phyloP scores from a whole-genome alignment of 176 grass and related monocot species.

The Poa annua region DNA sequence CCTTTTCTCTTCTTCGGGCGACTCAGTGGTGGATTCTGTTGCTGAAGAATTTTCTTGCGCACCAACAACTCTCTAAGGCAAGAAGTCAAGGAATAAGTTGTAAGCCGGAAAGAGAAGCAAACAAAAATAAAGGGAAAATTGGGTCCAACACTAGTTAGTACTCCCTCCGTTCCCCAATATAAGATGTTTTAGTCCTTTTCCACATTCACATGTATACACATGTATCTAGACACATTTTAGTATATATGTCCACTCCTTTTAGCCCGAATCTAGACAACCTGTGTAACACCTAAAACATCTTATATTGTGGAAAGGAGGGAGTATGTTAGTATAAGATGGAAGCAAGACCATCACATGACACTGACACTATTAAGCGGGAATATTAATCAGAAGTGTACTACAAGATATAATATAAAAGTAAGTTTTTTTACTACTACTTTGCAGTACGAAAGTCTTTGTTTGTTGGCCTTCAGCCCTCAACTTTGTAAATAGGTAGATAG shows the following conservation, averaged over 20 bases:
- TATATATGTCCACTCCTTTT: too few relatives aligned
- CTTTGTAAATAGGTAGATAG: background rate
- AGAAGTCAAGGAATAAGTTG: slow-evolving; percentile 27
- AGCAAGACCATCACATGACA: slow-evolving; percentile 27
- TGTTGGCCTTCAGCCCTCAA: background rate
- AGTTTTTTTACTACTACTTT: slow-evolving; percentile 19
- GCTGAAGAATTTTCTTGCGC: slow-evolving; percentile 48
- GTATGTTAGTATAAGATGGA: slow-evolving; percentile 11
- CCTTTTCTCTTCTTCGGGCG: slow-evolving; percentile 54
- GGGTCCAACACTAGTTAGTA: background rate
- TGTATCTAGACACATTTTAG: too few relatives aligned
- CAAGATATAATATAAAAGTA: background rate
- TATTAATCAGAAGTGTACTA: slow-evolving; percentile 17
- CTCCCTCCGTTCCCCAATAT: too few relatives aligned
- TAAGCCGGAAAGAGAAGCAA: slow-evolving; percentile 41
- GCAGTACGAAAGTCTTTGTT: background rate
- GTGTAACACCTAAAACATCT: too few relatives aligned
- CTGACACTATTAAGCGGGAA: background rate
- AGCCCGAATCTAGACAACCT: too few relatives aligned
- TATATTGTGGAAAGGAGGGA: too few relatives aligned
- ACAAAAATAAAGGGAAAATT: slow-evolving; percentile 8
- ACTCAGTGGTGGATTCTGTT: slow-evolving; percentile 46
- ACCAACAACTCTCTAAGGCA: slow-evolving; percentile 57
- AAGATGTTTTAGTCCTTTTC: too few relatives aligned
- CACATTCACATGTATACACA: too few relatives aligned